Evolutionary conservation across 78 protist species (phyloP).

Genomic region (Dictyostelium intermedium): DNA sequence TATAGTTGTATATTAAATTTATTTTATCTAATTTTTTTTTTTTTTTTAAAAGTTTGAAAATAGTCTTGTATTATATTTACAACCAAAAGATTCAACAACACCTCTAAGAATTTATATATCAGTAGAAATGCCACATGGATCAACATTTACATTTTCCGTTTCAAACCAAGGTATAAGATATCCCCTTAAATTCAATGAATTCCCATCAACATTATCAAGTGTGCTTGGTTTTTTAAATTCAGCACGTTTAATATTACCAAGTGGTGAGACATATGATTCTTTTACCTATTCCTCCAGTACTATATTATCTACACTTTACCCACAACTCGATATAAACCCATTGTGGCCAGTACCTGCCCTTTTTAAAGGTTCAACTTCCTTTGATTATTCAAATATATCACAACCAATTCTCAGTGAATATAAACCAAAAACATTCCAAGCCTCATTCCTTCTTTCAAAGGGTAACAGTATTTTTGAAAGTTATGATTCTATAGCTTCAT

Average conservation of each 20-base stretch:
- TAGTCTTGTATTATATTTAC: background rate
- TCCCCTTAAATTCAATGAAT: background rate
- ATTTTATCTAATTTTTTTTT: background rate
- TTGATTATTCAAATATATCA: background rate
- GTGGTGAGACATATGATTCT: background rate
- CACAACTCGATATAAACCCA: background rate
- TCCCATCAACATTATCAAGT: background rate
- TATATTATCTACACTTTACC: background rate
- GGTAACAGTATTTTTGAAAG: background rate
- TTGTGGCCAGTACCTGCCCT: background rate
- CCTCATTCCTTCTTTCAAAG: background rate
- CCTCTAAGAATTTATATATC: background rate
- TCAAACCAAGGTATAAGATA: background rate
- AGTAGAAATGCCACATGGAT: background rate
- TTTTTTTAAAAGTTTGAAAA: background rate
- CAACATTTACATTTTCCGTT: background rate
- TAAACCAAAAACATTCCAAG: background rate
- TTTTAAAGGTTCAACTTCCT: background rate
- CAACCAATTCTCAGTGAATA: background rate
- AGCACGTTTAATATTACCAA: background rate
- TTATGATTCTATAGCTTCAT: background rate
- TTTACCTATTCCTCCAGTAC: background rate
- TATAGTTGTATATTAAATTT: background rate
- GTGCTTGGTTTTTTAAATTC: background rate
- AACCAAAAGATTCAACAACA: background rate